Evolutionary conservation across 148 eudicot species (phyloP), one percentile per base, ranked within the genome.

Genomic region (Rhododendron vialii): DNA sequence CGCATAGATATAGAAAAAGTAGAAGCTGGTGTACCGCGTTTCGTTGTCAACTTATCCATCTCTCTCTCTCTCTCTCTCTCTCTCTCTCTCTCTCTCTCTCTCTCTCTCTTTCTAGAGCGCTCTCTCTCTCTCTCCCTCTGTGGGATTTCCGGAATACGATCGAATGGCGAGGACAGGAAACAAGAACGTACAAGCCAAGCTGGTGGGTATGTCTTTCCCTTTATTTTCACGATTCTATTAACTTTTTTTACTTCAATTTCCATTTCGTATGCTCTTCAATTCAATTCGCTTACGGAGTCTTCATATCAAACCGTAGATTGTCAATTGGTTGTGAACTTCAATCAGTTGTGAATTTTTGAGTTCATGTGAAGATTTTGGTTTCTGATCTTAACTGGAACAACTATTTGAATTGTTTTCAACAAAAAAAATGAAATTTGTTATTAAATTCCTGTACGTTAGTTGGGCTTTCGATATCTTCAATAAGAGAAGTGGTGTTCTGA

Each of bases 161-260:
- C 81, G 75, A 83, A 81, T 89, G 89, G 89, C 91, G 36, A 86
- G 86, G 83, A 84, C 89, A n/a, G 88, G 89, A 78, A 87, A 45
- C 89, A 92, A 93, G 89, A 92, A 85, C 87, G 86, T 93, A 59
- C 93, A 92, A 91, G 92, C 95, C 88, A 93, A 93, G 89, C 94
- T 93, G 92, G 95, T 93, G 88, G 90, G 94, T 91, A 92, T 82
- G 91, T 89, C 92, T 84, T 89, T 67, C 88, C 83, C 73, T 82
- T 59, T 14, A 14, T 59, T 87, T 28, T 41, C n/a, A 9, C 14
- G 0, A 26, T 63, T 78, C 22, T 57, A 4, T 41, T 5, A 9
- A 8, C 69, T 78, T 75, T 14, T 13, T 15, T 7, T 13, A 69
- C 26, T 24, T 57, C 5, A 14, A 24, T 71, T 61, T 5, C 10